These are phyloP conservation scores for Magnusiomyces tetraspermus DNA, from an alignment of 1,139 yeast species.

Conservation along the genomic window DNA sequence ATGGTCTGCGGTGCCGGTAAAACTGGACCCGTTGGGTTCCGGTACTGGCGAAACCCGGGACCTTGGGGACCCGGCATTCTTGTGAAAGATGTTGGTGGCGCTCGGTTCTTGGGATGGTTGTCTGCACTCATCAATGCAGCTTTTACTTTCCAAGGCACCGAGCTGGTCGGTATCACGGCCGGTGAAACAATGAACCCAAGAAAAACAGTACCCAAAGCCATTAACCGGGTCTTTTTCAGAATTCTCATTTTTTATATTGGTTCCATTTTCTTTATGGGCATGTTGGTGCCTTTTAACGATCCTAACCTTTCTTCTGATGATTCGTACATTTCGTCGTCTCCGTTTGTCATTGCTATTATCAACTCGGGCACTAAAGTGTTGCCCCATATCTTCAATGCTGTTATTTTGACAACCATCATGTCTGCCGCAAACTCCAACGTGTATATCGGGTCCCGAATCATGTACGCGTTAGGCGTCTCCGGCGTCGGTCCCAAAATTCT, in stretches of 20 bases:
- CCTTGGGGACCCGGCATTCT: slow-evolving; percentile 48
- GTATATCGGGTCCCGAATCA: slow-evolving; percentile 65
- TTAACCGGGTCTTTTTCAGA: slow-evolving; percentile 67
- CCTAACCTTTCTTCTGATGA: slow-evolving; percentile 36
- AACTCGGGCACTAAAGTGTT: slow-evolving; percentile 54
- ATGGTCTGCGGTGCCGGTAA: slow-evolving; percentile 67
- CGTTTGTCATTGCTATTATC: slow-evolving; percentile 55
- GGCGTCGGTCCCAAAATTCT: slow-evolving; percentile 61
- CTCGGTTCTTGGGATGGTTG: slow-evolving; percentile 43
- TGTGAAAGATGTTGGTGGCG: slow-evolving; percentile 45
- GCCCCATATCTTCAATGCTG: slow-evolving; percentile 61
- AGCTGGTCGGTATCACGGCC: slow-evolving; percentile 61
- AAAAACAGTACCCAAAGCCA: slow-evolving; percentile 66
- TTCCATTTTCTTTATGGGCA: slow-evolving; percentile 44
- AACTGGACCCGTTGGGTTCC: slow-evolving; percentile 63
- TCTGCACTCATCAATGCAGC: slow-evolving; percentile 56
- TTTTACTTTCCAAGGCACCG: slow-evolving; percentile 72
- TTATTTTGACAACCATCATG: slow-evolving; percentile 55
- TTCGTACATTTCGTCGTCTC: slow-evolving; percentile 63
- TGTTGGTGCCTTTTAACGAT: slow-evolving; percentile 41
- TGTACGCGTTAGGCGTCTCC: slow-evolving; percentile 55
- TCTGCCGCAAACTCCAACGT: slow-evolving; percentile 80
- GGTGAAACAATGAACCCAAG: slow-evolving; percentile 74
- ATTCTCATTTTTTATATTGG: slow-evolving; percentile 59
- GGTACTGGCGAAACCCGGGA: slow-evolving; percentile 63